Evolutionary conservation across 176 grass and related monocot species (phyloP), one percentile per base, ranked within the genome.

Genomic region (Oryza glaberrima): DNA sequence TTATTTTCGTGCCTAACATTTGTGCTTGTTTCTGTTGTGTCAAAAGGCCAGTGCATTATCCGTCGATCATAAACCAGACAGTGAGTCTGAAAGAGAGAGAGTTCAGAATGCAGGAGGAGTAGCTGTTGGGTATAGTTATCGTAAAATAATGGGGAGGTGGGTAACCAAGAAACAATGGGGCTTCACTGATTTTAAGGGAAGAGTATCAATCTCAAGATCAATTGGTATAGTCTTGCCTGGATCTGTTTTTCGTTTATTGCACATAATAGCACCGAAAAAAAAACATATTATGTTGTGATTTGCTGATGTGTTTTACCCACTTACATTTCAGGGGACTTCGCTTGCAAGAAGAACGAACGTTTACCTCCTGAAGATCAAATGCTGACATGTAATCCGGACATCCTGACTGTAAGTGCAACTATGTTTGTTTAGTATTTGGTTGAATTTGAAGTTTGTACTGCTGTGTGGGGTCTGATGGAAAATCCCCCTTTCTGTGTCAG

Each of bases 41-140:
- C 23, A 9, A 43, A 81, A 87, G 85, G 71, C 78, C 75, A 67
- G 34, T 68, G 22, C 69, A 45, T 40, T 81, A 60, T 69, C 85
- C 35, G 52, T 4, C 7, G 78, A 76, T 76, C 85, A 87, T 60
- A 87, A 75, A 30, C 78, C 85, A 69, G 10, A 23, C 16, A 3
- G 34, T 14, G 9, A 7, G 47, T 1, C 0, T 45, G 85, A 87
- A 60, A 69, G 2, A 60, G 6, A 1, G 36, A 76, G 85, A 81
- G 81, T 87, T 81, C 15, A 9, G 47, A 32, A n/a, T 11, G 78
- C 78, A 69, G 85, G 85, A 88, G 86, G 80, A 65, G 1, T 2
- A 49, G 34, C 78, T 56, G 0, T 2, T 16, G 10, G 4, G 41
- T 3, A 0, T 41, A 23, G 3, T 1, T 2, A 20, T 70, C 2